Base-by-base conservation (phyloP, 1,139 yeast species). In the Blastobotrys malaysiensis region DNA sequence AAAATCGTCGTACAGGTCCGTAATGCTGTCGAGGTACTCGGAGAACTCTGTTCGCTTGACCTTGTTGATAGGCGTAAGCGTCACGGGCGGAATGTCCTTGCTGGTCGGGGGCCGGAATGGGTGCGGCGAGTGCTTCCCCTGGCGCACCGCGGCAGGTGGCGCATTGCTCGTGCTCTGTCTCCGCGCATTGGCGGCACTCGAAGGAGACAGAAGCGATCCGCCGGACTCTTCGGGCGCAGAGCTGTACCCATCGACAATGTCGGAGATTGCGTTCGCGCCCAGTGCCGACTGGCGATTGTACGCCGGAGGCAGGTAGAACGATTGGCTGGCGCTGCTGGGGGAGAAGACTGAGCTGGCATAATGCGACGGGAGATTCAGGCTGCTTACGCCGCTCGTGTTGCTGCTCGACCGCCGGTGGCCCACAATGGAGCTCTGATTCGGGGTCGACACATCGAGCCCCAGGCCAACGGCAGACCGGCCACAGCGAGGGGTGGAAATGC, bases 21-120 rank as follows among this genome's bases (percentile, higher is more conserved):
- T 74, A 1, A 83, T 69, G 4, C 75, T 74, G 14, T 66, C 67
- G 11, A 83, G 67, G 58, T 84, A 84, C 5, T 71, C 63, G 20
- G 63, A 60, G 53, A 89, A 73, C 43, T 77, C 79, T 0, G 75
- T 71, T 49, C 76, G 74, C 52, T 79, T 69, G 2, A 82, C 80
- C 55, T 77, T 79, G 14, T 77, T 74, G 11, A 83, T 71, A 53
- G 84, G 82, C 51, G 86, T 81, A 47, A 93, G 73, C 55, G 79
- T 83, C 18, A 90, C 85, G 36, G 86, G 91, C 0, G 98, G 97
- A 18, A 93, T 93, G 63, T 93, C 99, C 52, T 77, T 77, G 1
- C 80, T 74, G 0, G 97, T 85, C 0, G 99, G 98, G 3, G 84
- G 77, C 51, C 76, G 76, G 53, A 86, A 73, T 59, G 82, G 60